A percentile compares a stretch with the other conserved stretches of the same genome.
Conservation (phyloP, 2,329 filamentous ascomycete genomes). For the Trichoderma sp. region DNA sequence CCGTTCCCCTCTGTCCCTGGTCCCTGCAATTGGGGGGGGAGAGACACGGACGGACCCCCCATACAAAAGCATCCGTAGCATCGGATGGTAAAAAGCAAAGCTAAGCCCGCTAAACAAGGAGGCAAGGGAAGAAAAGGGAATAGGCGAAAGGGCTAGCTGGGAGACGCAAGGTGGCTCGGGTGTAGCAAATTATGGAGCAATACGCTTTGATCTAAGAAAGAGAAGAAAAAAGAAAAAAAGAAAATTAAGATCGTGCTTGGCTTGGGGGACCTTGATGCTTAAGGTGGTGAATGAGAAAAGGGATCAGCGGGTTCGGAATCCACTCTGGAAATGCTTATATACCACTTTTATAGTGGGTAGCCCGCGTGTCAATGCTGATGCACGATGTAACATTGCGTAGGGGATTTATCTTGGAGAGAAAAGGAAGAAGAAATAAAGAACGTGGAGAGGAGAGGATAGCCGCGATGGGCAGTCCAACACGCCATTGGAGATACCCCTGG, state of each 20-base stretch:
- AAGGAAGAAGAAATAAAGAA: not conserved
- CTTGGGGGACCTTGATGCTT: not conserved
- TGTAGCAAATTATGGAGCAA: not conserved
- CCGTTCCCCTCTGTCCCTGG: not conserved
- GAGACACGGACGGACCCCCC: not conserved
- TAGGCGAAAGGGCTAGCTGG: no score
- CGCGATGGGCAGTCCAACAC: slow-evolving; percentile 14
- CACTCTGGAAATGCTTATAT: not conserved
- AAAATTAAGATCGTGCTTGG: not conserved
- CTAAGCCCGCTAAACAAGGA: slow-evolving; percentile 5
- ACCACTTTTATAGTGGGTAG: not conserved
- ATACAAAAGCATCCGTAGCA: not conserved
- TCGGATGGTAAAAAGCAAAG: not conserved
- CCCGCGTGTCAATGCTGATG: not conserved
- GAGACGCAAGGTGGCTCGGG: not conserved
- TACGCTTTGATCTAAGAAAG: not conserved
- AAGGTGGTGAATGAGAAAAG: not conserved
- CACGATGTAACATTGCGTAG: not conserved
- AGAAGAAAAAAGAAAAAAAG: not conserved
- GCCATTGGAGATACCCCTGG: not conserved
- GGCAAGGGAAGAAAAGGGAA: not conserved
- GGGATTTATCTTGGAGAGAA: not conserved
- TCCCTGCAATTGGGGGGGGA: not conserved
- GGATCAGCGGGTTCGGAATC: not conserved
- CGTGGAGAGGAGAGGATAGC: not conserved